Percentiles rank a stretch among this genome's conserved stretches.
Conservation (phyloP, 1,284 basidiomycete species). For the Sporisorium reilianum region DNA sequence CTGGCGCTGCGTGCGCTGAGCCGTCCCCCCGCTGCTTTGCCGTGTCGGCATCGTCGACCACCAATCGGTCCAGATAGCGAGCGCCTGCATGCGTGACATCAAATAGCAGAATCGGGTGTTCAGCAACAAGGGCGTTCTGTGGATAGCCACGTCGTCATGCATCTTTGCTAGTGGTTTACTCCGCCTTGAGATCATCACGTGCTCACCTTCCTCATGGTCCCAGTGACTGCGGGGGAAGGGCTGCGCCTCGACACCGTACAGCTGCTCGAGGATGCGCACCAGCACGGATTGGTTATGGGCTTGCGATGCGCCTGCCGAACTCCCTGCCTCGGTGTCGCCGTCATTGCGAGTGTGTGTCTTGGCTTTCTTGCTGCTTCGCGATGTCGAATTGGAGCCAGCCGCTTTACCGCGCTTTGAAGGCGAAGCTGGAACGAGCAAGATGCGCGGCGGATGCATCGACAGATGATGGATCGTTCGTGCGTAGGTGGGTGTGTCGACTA, state of each 20-base stretch:
- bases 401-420: conserved; percentile 1
- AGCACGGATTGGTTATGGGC: conserved; percentile 69
- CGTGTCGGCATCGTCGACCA: conserved; percentile 78
- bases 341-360: background rate
- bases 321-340: background rate
- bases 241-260: conserved; percentile 77
- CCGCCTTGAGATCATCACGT: background rate
- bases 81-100: conserved; percentile 73
- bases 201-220: conserved; percentile 80
- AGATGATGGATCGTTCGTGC: conserved; percentile 88
- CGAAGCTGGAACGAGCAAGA: conserved; percentile 73
- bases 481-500: conserved; percentile 73
- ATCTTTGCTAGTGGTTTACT: background rate
- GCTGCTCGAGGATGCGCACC: conserved; percentile 79
- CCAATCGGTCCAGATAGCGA: conserved; percentile 80
- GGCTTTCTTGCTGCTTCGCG: conserved; percentile 10
- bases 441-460: conserved; percentile 78
- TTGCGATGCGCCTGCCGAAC: background rate
- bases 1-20: background rate
- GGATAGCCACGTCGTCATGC: background rate
- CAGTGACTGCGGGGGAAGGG: conserved; percentile 81
- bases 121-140: background rate
- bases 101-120: background rate
- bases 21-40: background rate
- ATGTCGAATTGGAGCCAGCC: background rate